Percentiles rank a stretch among this genome's conserved stretches.
Evolutionary conservation across 208 protist genomes (phyloP).

Genomic region (Crithidia expoeki): DNA sequence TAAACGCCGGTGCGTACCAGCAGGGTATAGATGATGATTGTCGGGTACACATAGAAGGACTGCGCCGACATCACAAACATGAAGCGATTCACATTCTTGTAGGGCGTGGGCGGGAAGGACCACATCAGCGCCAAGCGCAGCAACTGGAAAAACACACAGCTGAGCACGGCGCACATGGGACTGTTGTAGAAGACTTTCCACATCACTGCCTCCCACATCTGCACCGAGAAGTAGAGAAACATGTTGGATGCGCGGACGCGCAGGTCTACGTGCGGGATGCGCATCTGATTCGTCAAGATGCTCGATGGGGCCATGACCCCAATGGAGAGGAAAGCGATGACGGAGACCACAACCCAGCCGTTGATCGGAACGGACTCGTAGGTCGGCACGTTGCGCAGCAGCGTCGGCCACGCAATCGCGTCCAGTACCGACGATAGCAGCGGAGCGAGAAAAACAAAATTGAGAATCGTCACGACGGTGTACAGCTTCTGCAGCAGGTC

Average conservation of each 20-base stretch:
- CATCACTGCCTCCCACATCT: slow-evolving; percentile 54
- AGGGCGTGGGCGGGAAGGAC: slow-evolving; percentile 47
- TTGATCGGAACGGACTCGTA: slow-evolving; percentile 37
- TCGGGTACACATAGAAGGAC: slow-evolving; percentile 39
- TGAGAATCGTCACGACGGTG: slow-evolving; percentile 38
- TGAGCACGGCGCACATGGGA: slow-evolving; percentile 43
- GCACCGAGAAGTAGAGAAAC: slow-evolving; percentile 40
- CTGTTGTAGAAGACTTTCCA: slow-evolving; percentile 81
- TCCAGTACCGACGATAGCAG: slow-evolving; percentile 60
- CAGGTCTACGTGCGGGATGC: slow-evolving; percentile 52
- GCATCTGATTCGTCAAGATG: slow-evolving; percentile 42
- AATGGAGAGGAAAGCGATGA: slow-evolving; percentile 38
- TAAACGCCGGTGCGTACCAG: slow-evolving; percentile 51
- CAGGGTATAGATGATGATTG: slow-evolving; percentile 41
- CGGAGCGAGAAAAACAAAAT: slow-evolving; percentile 49
- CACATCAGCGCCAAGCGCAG: slow-evolving; percentile 30
- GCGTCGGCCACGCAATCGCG: slow-evolving; percentile 64
- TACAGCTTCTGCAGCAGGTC: slow-evolving; percentile 40
- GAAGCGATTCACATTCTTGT: slow-evolving; percentile 72
- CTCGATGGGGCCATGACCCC: slow-evolving; percentile 47
- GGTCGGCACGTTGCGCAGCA: slow-evolving; percentile 57
- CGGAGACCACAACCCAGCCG: slow-evolving; percentile 35
- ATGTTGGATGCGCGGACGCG: slow-evolving; percentile 44
- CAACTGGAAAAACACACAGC: slow-evolving; percentile 46
- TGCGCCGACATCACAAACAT: slow-evolving; percentile 34